Evolutionary conservation across 176 grass and related monocot genomes (phyloP).

Genomic region (Cocos nucifera): DNA sequence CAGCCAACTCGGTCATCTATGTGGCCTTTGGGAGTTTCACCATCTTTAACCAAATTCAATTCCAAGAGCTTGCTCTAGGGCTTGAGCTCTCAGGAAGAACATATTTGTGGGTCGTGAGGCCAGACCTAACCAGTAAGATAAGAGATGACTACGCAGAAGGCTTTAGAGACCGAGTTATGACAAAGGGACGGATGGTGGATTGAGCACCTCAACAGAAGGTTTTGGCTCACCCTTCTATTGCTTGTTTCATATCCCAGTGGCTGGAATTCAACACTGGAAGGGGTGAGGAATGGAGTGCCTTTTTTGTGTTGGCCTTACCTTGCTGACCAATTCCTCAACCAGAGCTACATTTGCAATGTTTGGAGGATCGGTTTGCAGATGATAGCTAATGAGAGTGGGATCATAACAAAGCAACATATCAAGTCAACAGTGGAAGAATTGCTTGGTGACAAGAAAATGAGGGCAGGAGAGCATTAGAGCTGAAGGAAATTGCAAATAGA

Average conservation of each 20-base stretch:
- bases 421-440: constrained; percentile 5
- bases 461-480: background rate
- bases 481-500: constrained; percentile 13
- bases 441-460: background rate
- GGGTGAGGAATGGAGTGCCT: constrained; percentile 15
- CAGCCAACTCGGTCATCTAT: constrained; percentile 35
- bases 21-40: constrained; percentile 57
- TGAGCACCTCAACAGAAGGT: constrained; percentile 40
- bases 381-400: background rate
- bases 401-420: constrained; percentile 13
- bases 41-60: constrained; percentile 14
- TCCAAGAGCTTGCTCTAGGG: constrained; percentile 52
- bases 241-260: constrained; percentile 49
- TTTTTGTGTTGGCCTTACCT: constrained; percentile 35
- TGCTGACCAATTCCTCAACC: constrained; percentile 23
- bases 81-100: constrained; percentile 22
- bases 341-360: constrained; percentile 31
- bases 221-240: constrained; percentile 26
- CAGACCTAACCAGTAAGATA: constrained; percentile 13
- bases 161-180: constrained; percentile 4
- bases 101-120: constrained; percentile 55
- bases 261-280: constrained; percentile 58
- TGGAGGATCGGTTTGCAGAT: constrained; percentile 25
- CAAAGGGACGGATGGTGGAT: constrained; percentile 19
- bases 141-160: constrained; percentile 20